Base-by-base conservation (phyloP, 2,329 filamentous ascomycete genomes). In the Orbilia brochopaga region DNA sequence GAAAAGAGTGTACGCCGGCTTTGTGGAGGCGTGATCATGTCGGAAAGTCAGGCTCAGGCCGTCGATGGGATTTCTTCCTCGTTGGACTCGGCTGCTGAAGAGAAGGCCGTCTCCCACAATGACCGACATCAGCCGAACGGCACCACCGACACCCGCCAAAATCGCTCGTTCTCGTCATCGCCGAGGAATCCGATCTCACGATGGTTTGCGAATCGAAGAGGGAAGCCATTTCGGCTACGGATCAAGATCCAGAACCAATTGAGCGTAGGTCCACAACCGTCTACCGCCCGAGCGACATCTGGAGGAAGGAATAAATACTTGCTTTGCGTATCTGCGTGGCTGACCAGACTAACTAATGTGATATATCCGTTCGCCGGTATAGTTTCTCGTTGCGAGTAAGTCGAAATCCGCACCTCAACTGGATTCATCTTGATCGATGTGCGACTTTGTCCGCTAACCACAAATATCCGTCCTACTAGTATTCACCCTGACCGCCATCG, bases 161-260 rank as follows among this genome's bases (percentile, higher is more conserved):
- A 15, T 10, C 60, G 54, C 21, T 51, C 54, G 10, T 30, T 32
- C 27, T 32, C 46, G 30, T 27, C 57, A 10, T 30, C 40, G 1
- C 50, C 59, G 23, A 51, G 67, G 23, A 72, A 72, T 48, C 67
- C 67, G 3, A 55, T 70, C 40, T 54, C 59, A n/a, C 56, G 59
- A 55, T 70, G 66, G 67, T 55, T 65, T 23, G 15, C 27, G 13
- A 72, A 48, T 1, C 67, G 56, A 17, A 56, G 56, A 27, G 55
- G 35, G 15, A 65, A 50, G n/a, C 60, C 50, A 2, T 65, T 72
- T 19, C 55, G 62, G 15, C 32, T 72, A 10, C 64, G 67, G 48
- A 63, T 72, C 17, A 72, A 72, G 40, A 72, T 72, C 27, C 37
- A 60, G 23, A 72, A 72, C 30, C 67, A 72, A 65, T 72, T 72